These are phyloP conservation scores for Penicillium turbatum DNA, from an alignment of 495 filamentous ascomycete species.

Conservation along the genomic window DNA sequence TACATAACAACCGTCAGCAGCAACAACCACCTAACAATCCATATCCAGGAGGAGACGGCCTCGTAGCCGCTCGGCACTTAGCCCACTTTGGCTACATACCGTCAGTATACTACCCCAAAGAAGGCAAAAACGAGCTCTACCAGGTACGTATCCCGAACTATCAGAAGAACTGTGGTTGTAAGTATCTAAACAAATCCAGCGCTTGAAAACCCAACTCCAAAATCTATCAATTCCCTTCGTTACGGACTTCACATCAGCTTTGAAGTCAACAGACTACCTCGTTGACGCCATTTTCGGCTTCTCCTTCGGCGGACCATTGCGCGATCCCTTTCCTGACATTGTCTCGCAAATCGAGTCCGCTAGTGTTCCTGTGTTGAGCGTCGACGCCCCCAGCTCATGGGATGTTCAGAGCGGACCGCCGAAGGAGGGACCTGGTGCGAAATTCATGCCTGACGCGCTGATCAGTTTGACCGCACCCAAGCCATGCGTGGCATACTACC, in stretches of 20 bases:
- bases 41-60: constrained; percentile 82
- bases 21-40: constrained; percentile 6
- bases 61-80: constrained; percentile 93
- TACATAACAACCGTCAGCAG: background rate
- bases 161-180: background rate
- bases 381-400: constrained; percentile 93
- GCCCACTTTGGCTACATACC: constrained; percentile 89
- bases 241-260: constrained; percentile 64
- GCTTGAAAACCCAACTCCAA: constrained; percentile 75
- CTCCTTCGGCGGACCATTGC: constrained; percentile 86
- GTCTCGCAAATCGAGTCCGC: constrained; percentile 71
- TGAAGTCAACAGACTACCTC: constrained; percentile 69
- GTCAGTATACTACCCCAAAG: constrained; percentile 89
- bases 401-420: constrained; percentile 85
- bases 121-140: constrained; percentile 84
- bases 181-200: constrained; percentile 38
- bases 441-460: constrained; percentile 71
- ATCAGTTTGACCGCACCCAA: constrained; percentile 94
- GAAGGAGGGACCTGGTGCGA: constrained; percentile 67
- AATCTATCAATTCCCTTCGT: constrained; percentile 83
- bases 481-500: constrained; percentile 79
- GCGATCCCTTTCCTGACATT: constrained; percentile 80
- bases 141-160: constrained; percentile 44
- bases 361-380: constrained; percentile 72
- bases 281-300: constrained; percentile 97